Conservation (phyloP, 2,329 filamentous ascomycete genomes). For the Colletotrichum nymphaeae region DNA sequence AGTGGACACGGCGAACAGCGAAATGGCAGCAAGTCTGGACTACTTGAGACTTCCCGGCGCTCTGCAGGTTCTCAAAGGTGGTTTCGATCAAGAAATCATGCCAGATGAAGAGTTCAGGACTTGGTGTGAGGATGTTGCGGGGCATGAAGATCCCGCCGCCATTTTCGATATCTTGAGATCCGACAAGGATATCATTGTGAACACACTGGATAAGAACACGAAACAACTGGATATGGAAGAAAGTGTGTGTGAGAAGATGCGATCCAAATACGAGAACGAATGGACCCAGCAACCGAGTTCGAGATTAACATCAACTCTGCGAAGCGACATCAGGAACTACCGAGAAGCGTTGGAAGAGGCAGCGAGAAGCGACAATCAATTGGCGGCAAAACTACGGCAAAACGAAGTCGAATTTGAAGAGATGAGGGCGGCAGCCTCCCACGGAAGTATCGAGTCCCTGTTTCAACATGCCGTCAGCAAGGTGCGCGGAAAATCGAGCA, state of each 20-base stretch:
- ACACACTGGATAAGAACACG: slow-evolving; percentile 79
- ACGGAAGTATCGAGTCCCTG: slow-evolving; percentile 86
- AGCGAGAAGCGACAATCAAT: slow-evolving; percentile 83
- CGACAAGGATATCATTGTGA: slow-evolving; percentile 81
- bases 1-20: slow-evolving; percentile 91
- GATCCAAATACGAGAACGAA: slow-evolving; percentile 93
- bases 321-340: slow-evolving; percentile 89
- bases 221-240: slow-evolving; percentile 97
- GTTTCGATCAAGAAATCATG: slow-evolving; percentile 87
- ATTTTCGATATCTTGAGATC: slow-evolving; percentile 84
- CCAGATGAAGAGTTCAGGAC: slow-evolving; percentile 92
- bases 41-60: slow-evolving; percentile 92
- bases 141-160: slow-evolving; percentile 81
- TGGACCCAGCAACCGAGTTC: slow-evolving; percentile 98
- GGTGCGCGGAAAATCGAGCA: slow-evolving; percentile 74
- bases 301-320: slow-evolving; percentile 85
- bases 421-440: slow-evolving; percentile 90
- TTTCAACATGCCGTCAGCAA: slow-evolving; percentile 90
- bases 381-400: slow-evolving; percentile 85
- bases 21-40: slow-evolving; percentile 95
- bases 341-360: slow-evolving; percentile 91
- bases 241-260: slow-evolving; percentile 98
- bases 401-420: slow-evolving; percentile 93
- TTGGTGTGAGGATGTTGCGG: slow-evolving; percentile 94
- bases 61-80: slow-evolving; percentile 90